Evolutionary conservation across 257 asterid genomes (phyloP), one percentile per base, ranked within the genome.

Genomic region (Lantana camara): DNA sequence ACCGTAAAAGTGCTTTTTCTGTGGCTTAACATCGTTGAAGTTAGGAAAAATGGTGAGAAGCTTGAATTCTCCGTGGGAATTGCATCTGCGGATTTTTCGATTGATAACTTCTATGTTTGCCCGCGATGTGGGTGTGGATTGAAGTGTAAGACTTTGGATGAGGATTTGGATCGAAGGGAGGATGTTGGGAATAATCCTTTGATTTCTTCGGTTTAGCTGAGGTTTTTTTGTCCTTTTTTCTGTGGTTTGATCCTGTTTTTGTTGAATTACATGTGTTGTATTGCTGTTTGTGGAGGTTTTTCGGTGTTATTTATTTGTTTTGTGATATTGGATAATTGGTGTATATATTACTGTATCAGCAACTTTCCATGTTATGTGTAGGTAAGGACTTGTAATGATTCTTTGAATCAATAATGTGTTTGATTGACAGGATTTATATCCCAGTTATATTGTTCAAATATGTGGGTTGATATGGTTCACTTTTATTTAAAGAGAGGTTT

Each of bases 81-180:
- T 72, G 88, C 90, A 0, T 90, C 96, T 1, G 97, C 97, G 0
- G 82, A 77, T 7, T 90, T 90, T 60, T 8, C 80, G 1, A 47
- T 77, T 2, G 75, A 83, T 56, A 90, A 90, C 52, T 90, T 90
- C 48, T 64, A 51, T 22, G 46, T 78, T 53, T 73, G 80, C 55
- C 97, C 97, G 0, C 96, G 80, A 58, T 90, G 97, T 63, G 97
- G 95, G 5, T 85, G 96, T 66, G 97, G 96, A 53, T 83, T 90
- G 85, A 66, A 87, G 63, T 87, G 96, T 70, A 62, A 80, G 40
- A 21, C 15, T 35, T 44, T 42, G 30, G 72, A 30, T 17, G 60
- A 53, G 48, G 69, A 16, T n/a, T 5, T 15, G 50, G 30, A 54
- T n/a, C n/a, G n/a, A 44, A 32, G 34, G 62, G 56, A 41, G 40